phyloP scores from a whole-genome alignment of 768 basidiomycete genomes.

The Leccinum boreale region DNA sequence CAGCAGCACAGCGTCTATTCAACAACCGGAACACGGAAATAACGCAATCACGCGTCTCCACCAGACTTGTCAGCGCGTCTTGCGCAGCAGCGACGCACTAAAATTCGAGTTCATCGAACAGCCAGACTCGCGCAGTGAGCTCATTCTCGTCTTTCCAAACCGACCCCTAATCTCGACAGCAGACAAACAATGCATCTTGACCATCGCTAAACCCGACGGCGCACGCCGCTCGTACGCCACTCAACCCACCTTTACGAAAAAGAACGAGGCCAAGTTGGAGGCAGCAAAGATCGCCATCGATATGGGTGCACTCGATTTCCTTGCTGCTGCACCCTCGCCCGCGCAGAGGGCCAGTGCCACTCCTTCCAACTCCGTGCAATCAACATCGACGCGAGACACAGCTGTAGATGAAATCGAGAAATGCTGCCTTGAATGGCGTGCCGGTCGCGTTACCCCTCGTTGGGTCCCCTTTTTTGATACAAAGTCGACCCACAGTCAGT shows the following conservation, averaged over 20 bases:
- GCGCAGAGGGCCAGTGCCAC: neutral
- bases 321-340: slow-evolving; percentile 32
- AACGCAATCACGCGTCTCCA: slow-evolving; percentile 37
- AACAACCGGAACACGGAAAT: neutral
- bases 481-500: slow-evolving; percentile 44
- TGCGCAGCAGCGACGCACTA: slow-evolving; percentile 40
- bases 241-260: slow-evolving; percentile 39
- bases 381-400: neutral
- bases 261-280: slow-evolving; percentile 51
- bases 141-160: no score
- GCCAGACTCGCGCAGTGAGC: slow-evolving; percentile 34
- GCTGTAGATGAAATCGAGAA: slow-evolving; percentile 45
- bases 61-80: slow-evolving; percentile 39
- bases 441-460: slow-evolving; percentile 45
- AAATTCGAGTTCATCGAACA: slow-evolving; percentile 50
- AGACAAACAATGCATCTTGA: slow-evolving; percentile 63
- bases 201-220: slow-evolving; percentile 56
- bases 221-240: slow-evolving; percentile 51
- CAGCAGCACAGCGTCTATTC: neutral
- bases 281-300: slow-evolving; percentile 54
- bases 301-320: slow-evolving; percentile 60
- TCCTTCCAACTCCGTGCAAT: neutral
- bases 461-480: slow-evolving; percentile 52
- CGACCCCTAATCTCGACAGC: slow-evolving; percentile 4
- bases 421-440: slow-evolving; percentile 54